Base-by-base conservation (phyloP, 1,284 basidiomycete species). In the Heterobasidion parviporum region DNA sequence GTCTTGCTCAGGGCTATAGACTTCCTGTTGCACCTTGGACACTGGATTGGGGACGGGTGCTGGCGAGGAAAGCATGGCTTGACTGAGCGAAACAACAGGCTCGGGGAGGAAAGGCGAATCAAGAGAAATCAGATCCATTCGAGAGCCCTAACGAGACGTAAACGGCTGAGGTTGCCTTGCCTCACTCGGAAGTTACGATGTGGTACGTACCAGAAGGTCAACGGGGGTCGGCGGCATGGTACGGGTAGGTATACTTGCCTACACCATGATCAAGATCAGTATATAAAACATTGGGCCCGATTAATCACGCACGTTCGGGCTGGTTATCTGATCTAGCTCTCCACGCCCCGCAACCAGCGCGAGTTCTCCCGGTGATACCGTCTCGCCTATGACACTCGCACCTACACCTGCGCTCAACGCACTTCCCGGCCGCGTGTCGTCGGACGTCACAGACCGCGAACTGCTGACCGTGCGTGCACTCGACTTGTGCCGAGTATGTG, bases 31-130 rank as follows among this genome's bases (percentile, higher is more conserved):
- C 48, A 1, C 59, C 18, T 16, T 2, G 18, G 26, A 16, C 1
- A 48, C 5, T 14, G 46, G 6, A 32, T 48, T 20, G 12, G 18
- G 46, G 46, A 15, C 26, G n/a, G 46, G 26, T 16, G 41, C 16
- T 44, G 41, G 16, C 41, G 41, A 26, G 12, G 41, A 10, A 18
- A 16, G 46, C 46, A 16, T 14, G 14, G 46, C 46, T 57, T 44
- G 54, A 41, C 18, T 56, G 3, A 61, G 58, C 16, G 63, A 59
- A 4, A 60, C 53, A 1, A 59, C 54, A 9, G 74, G 72, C 57
- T 83, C 81, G 15, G 74, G 64, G 47, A 80, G 68, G 68, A 84
- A 85, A 0, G 85, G 84, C 1, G 83, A 82, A 64, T 89, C 87
- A 34, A 90, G 75, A 7, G 78, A 69, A 59, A 90, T 88, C 48